Evolutionary conservation across 192 early-diverging fungal genomes (phyloP).

Genomic region (Phycomyces nitens): DNA sequence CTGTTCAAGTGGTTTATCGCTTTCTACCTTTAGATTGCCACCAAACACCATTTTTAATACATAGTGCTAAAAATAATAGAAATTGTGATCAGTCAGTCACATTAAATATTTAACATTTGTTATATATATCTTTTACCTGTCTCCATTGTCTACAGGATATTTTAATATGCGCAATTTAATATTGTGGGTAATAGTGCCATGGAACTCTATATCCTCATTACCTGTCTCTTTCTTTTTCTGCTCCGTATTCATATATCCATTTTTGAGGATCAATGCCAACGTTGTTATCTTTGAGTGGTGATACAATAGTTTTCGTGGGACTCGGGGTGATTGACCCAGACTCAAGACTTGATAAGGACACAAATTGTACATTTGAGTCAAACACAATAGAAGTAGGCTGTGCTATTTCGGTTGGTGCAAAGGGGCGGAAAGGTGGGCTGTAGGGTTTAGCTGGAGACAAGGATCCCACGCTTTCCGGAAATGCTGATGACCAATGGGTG

Average conservation of each 20-base stretch:
- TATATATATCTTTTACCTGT: too few species aligned
- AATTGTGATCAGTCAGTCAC: neutral
- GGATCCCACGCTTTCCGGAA: too few species aligned
- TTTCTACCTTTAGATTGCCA: conserved; percentile 15
- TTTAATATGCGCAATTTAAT: too few species aligned
- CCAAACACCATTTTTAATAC: conserved; percentile 26
- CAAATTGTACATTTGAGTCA: neutral
- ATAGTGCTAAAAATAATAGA: conserved; percentile 17
- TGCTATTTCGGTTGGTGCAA: too few species aligned
- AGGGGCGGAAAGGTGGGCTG: too few species aligned
- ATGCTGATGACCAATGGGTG: too few species aligned
- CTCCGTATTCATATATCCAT: conserved; percentile 12
- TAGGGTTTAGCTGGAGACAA: too few species aligned
- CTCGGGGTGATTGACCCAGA: too few species aligned
- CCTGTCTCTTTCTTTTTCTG: conserved; percentile 17
- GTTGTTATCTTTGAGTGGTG: neutral
- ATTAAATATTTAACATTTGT: neutral
- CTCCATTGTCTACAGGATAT: neutral
- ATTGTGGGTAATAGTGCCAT: too few species aligned
- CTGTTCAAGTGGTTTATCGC: neutral
- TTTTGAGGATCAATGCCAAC: neutral
- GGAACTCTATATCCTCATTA: too few species aligned
- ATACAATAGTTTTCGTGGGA: neutral
- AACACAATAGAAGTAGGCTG: neutral
- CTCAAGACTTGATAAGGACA: neutral